Base-by-base conservation (phyloP, 768 basidiomycete genomes). In the button mushroom (Agaricus bisporus) region DNA sequence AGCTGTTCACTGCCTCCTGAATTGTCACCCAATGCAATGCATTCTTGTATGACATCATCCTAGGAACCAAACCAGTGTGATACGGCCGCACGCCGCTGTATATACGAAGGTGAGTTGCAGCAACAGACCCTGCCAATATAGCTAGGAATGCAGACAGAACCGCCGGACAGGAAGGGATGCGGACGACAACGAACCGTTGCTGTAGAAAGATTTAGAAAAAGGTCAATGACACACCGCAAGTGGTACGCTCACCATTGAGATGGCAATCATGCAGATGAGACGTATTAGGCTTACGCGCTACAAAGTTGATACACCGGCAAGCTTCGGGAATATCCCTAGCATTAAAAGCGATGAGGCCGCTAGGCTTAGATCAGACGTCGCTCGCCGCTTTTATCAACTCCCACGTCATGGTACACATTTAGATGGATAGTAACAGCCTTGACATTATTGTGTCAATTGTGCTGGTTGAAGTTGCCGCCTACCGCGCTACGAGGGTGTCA, bases 41-140 rank as follows among this genome's bases (percentile, higher is more conserved):
- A 74, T 54, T 74, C 69, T 25, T 55, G 61, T 41, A 74, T 64
- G 22, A 74, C 54, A 37, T 74, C 73, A 51, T 70, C 68, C 73
- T 75, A 54, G 5, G 39, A 14, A 10, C 29, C 48, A 5, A 2
- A 47, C 11, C n/a, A 41, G 28, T 37, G 17, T 35, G 32, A 32
- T 17, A 26, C 14, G 2, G 22, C 3, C 32, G 42, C 32, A 46
- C n/a, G 8, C 11, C 73, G 20, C 70, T 65, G 29, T 70, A 67
- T 20, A 64, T 56, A 58, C 72, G 74, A 54, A 74, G 75, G n/a
- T 70, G 60, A 11, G 70, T 58, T 14, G 70, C 68, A 1, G 62
- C 60, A 14, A 73, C 49, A 49, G 72, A 65, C 10, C 71, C 72
- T 12, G 72, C 68, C 5, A 63, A 61, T 1, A 67, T 70, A 22